Evolutionary conservation across 208 protist genomes (phyloP).

Genomic region (Wallacemonas sp.): DNA sequence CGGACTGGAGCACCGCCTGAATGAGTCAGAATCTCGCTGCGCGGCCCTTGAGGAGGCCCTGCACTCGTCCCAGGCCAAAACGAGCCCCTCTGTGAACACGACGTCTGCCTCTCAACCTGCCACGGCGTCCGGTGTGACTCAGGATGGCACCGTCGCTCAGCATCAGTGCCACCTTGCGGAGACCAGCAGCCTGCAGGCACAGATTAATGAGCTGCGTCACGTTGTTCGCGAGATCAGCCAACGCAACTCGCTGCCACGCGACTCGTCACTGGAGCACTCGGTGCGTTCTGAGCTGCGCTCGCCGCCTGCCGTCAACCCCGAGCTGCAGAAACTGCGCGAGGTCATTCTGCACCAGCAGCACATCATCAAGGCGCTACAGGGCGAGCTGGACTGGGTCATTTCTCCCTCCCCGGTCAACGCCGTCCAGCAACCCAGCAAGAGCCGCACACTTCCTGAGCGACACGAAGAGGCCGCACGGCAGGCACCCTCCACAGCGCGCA

Average conservation of each 20-base stretch:
- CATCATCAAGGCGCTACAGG: slow-evolving; percentile 38
- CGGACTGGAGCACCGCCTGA: slow-evolving; percentile 19
- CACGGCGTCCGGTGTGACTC: background rate
- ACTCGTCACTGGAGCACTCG: slow-evolving; percentile 8
- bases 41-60: background rate
- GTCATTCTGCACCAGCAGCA: slow-evolving; percentile 52
- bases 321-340: slow-evolving; percentile 32
- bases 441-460: slow-evolving; percentile 7
- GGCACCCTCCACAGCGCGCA: background rate
- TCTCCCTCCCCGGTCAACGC: slow-evolving; percentile 11
- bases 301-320: slow-evolving; percentile 17
- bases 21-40: slow-evolving; percentile 9
- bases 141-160: too few species aligned
- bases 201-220: slow-evolving; percentile 33
- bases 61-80: background rate
- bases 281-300: background rate
- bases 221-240: slow-evolving; percentile 47
- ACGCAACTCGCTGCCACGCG: slow-evolving; percentile 20
- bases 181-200: slow-evolving; percentile 12
- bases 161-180: background rate
- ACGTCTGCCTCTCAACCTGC: background rate
- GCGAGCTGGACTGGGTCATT: slow-evolving; percentile 15
- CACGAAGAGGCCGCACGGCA: background rate
- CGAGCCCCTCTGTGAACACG: background rate
- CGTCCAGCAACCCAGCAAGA: background rate